A percentile compares a stretch with the other conserved stretches of the same genome.
Evolutionary conservation across 2,329 filamentous ascomycete genomes (phyloP).

Genomic region (Paramyrothecium roridum): DNA sequence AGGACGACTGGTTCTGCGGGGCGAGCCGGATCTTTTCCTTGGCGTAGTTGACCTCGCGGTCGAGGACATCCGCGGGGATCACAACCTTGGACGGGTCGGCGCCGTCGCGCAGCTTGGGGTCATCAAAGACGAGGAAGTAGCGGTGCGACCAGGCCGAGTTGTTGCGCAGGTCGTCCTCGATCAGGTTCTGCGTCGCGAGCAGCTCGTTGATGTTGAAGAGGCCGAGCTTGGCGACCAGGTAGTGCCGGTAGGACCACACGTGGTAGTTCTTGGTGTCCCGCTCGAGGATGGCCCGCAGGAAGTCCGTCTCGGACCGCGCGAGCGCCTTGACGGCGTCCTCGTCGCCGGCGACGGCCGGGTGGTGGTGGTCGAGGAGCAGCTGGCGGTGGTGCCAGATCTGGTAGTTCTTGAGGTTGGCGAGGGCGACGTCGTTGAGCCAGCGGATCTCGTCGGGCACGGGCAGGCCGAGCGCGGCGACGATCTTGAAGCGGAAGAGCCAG

Average conservation of each 20-base stretch:
- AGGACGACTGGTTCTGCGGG: slow-evolving; percentile 90
- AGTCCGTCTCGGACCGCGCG: slow-evolving; percentile 65
- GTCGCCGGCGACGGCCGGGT: slow-evolving; percentile 55
- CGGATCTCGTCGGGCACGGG: slow-evolving; percentile 68
- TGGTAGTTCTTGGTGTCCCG: slow-evolving; percentile 97
- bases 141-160: slow-evolving; percentile 98
- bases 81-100: slow-evolving; percentile 46
- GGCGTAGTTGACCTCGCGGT: slow-evolving; percentile 73
- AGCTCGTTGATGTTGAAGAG: slow-evolving; percentile 72
- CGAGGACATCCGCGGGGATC: slow-evolving; percentile 61
- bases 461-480: slow-evolving; percentile 64
- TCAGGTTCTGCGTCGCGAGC: slow-evolving; percentile 65
- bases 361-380: slow-evolving; percentile 59
- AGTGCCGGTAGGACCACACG: slow-evolving; percentile 93
- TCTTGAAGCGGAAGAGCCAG: slow-evolving; percentile 90
- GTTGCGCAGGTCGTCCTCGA: slow-evolving; percentile 82
- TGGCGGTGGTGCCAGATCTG: slow-evolving; percentile 88
- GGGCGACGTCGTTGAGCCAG: slow-evolving; percentile 83
- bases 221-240: slow-evolving; percentile 61
- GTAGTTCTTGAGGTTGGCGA: slow-evolving; percentile 92
- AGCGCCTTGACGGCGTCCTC: slow-evolving; percentile 53
- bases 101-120: slow-evolving; percentile 48
- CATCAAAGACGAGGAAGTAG: slow-evolving; percentile 84
- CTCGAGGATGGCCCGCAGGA: slow-evolving; percentile 76
- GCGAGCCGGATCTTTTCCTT: slow-evolving; percentile 71